A percentile compares a stretch with the other conserved stretches of the same genome.
These are phyloP conservation scores for Cydonia oblonga DNA, from an alignment of 331 rosid species.

Conservation along the genomic window DNA sequence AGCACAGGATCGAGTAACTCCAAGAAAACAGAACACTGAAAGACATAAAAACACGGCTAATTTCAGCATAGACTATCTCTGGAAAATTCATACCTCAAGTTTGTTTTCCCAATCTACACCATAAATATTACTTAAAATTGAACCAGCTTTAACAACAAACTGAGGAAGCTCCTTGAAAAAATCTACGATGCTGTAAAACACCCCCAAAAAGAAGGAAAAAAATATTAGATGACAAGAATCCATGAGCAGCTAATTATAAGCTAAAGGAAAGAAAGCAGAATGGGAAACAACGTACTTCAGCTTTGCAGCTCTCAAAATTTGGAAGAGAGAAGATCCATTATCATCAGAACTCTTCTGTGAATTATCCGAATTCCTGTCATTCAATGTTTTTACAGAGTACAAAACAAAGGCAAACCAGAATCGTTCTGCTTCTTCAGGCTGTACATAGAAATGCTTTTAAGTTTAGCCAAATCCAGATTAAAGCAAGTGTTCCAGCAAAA, in stretches of 20 bases:
- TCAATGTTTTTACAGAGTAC: conserved; percentile 58
- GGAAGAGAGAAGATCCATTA: conserved; percentile 49
- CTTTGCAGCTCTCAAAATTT: conserved; percentile 68
- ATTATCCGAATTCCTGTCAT: conserved; percentile 26
- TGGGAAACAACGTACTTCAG: conserved; percentile 44
- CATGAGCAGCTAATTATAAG: conserved; percentile 5
- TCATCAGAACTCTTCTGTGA: conserved; percentile 29
- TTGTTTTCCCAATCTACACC: conserved; percentile 87
- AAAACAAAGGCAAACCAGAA: conserved; percentile 73
- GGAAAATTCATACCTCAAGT: conserved; percentile 53
- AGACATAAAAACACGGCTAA: neutral
- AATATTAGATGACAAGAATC: neutral
- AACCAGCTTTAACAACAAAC: conserved; percentile 76
- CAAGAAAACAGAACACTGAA: neutral
- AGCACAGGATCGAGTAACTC: conserved; percentile 8
- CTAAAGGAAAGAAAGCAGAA: conserved; percentile 1
- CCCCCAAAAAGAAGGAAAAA: neutral
- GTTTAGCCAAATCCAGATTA: neutral
- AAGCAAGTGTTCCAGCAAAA: neutral
- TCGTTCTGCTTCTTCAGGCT: conserved; percentile 87
- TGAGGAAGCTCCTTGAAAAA: conserved; percentile 92
- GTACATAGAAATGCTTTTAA: conserved; percentile 16
- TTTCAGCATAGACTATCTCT: conserved; percentile 7
- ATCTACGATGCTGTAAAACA: conserved; percentile 53
- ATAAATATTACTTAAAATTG: conserved; percentile 46